These are phyloP conservation scores for Lachancea sp. DNA, from an alignment of 805 yeast species.

Conservation along the genomic window DNA sequence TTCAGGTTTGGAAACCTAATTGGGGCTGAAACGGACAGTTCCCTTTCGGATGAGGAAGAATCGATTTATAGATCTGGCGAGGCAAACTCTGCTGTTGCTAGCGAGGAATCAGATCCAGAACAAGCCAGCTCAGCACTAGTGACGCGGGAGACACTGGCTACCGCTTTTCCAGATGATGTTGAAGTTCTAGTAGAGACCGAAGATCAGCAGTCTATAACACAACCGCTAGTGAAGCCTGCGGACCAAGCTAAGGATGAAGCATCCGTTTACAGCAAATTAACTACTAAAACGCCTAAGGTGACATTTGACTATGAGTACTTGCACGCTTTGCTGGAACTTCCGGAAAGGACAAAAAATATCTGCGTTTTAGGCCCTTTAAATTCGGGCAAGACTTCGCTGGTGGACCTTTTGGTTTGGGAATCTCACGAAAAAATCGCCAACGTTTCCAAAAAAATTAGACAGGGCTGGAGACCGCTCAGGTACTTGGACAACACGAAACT, in stretches of 20 bases:
- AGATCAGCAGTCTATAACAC: constrained; percentile 45
- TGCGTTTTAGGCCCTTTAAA: constrained; percentile 75
- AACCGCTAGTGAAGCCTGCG: constrained; percentile 60
- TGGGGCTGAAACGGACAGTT: constrained; percentile 41
- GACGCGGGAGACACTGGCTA: constrained; percentile 15
- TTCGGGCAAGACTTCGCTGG: constrained; percentile 78
- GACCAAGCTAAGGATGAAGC: constrained; percentile 33
- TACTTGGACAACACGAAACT: constrained; percentile 67
- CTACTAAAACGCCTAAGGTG: constrained; percentile 46
- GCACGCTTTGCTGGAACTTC: constrained; percentile 41
- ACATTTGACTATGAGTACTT: constrained; percentile 59
- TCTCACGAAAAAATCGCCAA: constrained; percentile 47
- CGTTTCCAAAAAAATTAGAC: constrained; percentile 25
- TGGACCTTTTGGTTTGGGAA: constrained; percentile 60
- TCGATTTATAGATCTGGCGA: neutral
- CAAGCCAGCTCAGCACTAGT: neutral
- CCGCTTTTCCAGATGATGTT: constrained; percentile 55
- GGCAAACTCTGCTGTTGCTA: neutral
- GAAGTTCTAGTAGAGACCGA: constrained; percentile 54
- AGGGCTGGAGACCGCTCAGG: constrained; percentile 43
- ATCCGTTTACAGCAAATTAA: constrained; percentile 15
- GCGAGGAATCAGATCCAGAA: neutral
- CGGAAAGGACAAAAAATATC: constrained; percentile 65
- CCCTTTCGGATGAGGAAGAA: constrained; percentile 15
- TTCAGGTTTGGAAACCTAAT: constrained; percentile 57